Evolutionary conservation across 805 yeast species (phyloP).

Genomic region (Sugiyamaella valdiviana): DNA sequence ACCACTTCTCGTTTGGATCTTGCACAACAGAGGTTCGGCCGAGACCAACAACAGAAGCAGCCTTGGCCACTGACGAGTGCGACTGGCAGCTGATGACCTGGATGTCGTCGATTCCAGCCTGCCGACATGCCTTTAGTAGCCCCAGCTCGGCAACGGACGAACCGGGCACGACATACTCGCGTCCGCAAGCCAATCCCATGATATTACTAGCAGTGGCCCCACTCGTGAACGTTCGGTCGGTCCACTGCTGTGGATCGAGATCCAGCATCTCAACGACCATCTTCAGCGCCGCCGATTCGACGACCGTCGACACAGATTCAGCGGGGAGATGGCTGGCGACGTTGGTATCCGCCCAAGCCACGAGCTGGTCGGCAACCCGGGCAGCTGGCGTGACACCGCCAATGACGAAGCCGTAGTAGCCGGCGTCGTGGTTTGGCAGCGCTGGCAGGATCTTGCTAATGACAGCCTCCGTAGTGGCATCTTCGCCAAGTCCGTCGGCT

Average conservation of each 20-base stretch:
- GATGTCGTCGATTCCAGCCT: slow-evolving; percentile 12
- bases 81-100: slow-evolving; percentile 14
- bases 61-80: slow-evolving; percentile 21
- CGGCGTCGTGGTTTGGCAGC: slow-evolving; percentile 15
- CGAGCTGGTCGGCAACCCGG: slow-evolving; percentile 19
- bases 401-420: slow-evolving; percentile 24
- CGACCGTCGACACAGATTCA: slow-evolving; percentile 12
- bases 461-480: slow-evolving; percentile 1
- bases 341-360: slow-evolving; percentile 17
- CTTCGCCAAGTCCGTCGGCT: slow-evolving; percentile 1
- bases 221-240: slow-evolving; percentile 19
- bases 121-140: slow-evolving; percentile 10
- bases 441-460: slow-evolving; percentile 15
- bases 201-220: slow-evolving; percentile 25
- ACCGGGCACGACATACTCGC: slow-evolving; percentile 14
- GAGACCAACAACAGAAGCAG: slow-evolving; percentile 21
- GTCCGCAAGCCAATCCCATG: slow-evolving; percentile 18
- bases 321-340: slow-evolving; percentile 11
- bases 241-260: slow-evolving; percentile 10
- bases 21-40: slow-evolving; percentile 15
- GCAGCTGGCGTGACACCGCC: slow-evolving; percentile 26
- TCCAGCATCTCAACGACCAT: slow-evolving; percentile 17
- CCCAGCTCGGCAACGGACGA: slow-evolving; percentile 17
- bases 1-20: slow-evolving; percentile 14
- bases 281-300: slow-evolving; percentile 13